These are phyloP conservation scores for Ophiostoma fasciatum DNA, from an alignment of 2,329 filamentous ascomycete genomes.

Conservation along the genomic window DNA sequence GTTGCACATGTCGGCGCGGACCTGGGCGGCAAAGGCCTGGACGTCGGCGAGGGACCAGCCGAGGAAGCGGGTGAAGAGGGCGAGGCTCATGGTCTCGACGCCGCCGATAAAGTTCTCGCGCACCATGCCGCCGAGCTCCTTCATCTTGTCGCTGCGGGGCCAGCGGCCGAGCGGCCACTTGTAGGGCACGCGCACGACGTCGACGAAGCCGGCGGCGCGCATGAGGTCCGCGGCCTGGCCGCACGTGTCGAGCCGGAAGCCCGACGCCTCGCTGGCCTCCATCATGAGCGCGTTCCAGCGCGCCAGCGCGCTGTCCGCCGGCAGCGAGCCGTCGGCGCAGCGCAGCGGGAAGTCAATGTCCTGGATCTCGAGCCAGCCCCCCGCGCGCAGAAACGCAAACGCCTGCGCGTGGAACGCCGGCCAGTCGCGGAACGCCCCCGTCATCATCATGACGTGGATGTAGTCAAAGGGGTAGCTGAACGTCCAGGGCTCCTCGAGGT, in stretches of 20 bases:
- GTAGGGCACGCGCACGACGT: constrained; percentile 17
- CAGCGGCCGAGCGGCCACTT: constrained; percentile 25
- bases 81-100: constrained; percentile 21
- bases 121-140: constrained; percentile 21
- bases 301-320: constrained; percentile 12
- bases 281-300: constrained; percentile 18
- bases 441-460: constrained; percentile 17
- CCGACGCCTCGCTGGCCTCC: constrained; percentile 16
- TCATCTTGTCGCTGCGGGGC: constrained; percentile 20
- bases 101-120: constrained; percentile 19
- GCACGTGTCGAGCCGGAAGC: constrained; percentile 16
- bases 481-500: constrained; percentile 17
- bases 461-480: constrained; percentile 17
- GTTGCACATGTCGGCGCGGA: constrained; percentile 16
- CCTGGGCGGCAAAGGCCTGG: constrained; percentile 14
- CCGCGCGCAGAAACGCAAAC: constrained; percentile 13
- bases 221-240: constrained; percentile 16
- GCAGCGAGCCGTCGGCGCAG: constrained; percentile 18
- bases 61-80: constrained; percentile 22
- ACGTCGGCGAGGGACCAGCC: constrained; percentile 21
- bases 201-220: constrained; percentile 20
- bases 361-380: constrained; percentile 16
- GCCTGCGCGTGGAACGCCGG: constrained; percentile 13
- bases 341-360: constrained; percentile 19
- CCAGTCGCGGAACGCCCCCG: constrained; percentile 16